Evolutionary conservation across 2,329 filamentous ascomycete genomes (phyloP).

Genomic region (Madurella mycetomatis): DNA sequence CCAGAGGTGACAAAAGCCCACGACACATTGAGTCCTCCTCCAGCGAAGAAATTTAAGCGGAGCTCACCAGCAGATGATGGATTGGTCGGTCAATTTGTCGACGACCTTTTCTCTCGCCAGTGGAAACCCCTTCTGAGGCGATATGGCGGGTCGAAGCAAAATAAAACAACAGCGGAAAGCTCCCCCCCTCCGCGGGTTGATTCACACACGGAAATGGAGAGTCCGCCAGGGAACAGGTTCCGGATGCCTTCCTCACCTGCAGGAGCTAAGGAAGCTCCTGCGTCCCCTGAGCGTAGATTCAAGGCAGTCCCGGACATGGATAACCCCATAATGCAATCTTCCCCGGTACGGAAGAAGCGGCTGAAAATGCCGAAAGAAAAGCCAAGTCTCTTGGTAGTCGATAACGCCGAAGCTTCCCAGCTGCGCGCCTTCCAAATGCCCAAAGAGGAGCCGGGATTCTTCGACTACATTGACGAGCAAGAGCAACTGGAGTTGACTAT

Average conservation of each 20-base stretch:
- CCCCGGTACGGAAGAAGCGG: constrained; percentile 8
- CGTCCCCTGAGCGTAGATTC: constrained; percentile 4
- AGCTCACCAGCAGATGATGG: neutral
- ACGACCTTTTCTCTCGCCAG: neutral
- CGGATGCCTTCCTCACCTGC: neutral
- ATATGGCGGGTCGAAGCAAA: neutral
- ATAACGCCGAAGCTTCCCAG: constrained; percentile 9
- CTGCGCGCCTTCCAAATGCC: constrained; percentile 12
- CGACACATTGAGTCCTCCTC: neutral
- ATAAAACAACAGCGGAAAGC: neutral
- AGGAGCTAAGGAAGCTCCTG: neutral
- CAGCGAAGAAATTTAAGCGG: constrained; percentile 8
- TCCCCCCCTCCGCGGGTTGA: constrained; percentile 2
- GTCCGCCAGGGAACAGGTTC: constrained; percentile 1
- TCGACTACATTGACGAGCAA: neutral
- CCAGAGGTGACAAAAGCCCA: neutral
- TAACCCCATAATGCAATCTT: neutral
- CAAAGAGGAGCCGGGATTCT: constrained; percentile 5
- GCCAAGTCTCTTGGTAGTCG: neutral
- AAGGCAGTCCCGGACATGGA: constrained; percentile 1
- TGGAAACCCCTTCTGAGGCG: neutral
- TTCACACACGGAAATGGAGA: neutral
- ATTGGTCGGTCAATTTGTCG: neutral
- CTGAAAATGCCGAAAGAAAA: constrained; percentile 3
- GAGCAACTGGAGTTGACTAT: neutral